Conservation (phyloP, 2,329 filamentous ascomycete genomes). For the Diplodia seriata region DNA sequence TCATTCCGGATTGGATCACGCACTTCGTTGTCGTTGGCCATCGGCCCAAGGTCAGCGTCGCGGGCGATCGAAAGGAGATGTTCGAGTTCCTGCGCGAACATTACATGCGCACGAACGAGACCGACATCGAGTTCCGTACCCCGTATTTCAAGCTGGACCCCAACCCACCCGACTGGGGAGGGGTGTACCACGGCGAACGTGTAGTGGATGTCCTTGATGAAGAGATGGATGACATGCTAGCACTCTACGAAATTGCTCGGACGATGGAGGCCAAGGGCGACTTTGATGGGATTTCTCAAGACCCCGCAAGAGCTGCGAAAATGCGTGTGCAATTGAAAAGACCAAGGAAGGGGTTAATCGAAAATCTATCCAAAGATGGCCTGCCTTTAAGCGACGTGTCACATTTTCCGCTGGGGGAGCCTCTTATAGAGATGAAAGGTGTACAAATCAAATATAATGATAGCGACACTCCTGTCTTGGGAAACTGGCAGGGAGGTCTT, state of each 20-base stretch:
- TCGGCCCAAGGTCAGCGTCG: slow-evolving; percentile 68
- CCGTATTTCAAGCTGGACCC: not conserved
- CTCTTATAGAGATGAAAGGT: slow-evolving; percentile 85
- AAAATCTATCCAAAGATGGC: not conserved
- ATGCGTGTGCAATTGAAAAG: not conserved
- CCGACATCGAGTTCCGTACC: slow-evolving; percentile 4
- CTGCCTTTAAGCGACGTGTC: not conserved
- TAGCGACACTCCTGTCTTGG: slow-evolving; percentile 70
- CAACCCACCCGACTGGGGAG: not conserved
- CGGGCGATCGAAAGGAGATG: slow-evolving; percentile 71
- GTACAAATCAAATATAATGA: slow-evolving; percentile 81
- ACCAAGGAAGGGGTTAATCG: not conserved
- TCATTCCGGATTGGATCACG: slow-evolving; percentile 87
- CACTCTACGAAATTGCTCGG: slow-evolving; percentile 29
- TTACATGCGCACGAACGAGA: slow-evolving; percentile 36
- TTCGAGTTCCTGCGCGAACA: slow-evolving; percentile 53
- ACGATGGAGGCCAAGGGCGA: slow-evolving; percentile 24
- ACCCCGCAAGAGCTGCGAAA: not conserved
- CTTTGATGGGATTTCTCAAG: not conserved
- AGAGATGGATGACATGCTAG: slow-evolving; percentile 40
- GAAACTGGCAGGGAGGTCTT: slow-evolving; percentile 80
- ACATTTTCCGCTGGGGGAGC: slow-evolving; percentile 60
- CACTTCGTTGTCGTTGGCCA: slow-evolving; percentile 77
- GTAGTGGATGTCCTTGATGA: slow-evolving; percentile 41
- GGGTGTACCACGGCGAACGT: slow-evolving; percentile 40